A percentile compares a stretch with the other conserved stretches of the same genome.
Evolutionary conservation across 108 stramenopile species (phyloP).

Genomic region (Cylindrotheca fusiformis): DNA sequence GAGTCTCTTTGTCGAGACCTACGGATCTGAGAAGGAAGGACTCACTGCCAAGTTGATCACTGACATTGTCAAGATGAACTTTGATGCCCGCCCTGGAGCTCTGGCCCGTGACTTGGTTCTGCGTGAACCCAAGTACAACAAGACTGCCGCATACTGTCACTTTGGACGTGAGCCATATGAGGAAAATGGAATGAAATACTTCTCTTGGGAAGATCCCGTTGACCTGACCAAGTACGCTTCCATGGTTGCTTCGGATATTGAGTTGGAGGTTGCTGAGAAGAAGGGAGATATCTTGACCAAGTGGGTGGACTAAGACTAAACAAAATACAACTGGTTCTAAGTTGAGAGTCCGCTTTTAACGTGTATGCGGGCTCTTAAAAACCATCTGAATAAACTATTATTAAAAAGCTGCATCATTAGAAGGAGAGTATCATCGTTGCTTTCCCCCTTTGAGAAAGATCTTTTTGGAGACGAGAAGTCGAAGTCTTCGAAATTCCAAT

Average conservation of each 20-base stretch:
- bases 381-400: neutral
- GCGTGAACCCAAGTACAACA: slow-evolving; percentile 90
- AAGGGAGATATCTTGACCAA: slow-evolving; percentile 76
- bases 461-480: no score
- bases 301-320: slow-evolving; percentile 74
- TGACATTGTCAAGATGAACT: slow-evolving; percentile 93
- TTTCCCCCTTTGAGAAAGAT: no score
- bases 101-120: slow-evolving; percentile 88
- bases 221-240: slow-evolving; percentile 73
- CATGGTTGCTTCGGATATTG: slow-evolving; percentile 54
- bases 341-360: neutral
- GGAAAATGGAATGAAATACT: slow-evolving; percentile 84
- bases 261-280: slow-evolving; percentile 43
- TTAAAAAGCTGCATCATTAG: neutral
- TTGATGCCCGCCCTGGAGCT: slow-evolving; percentile 90
- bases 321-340: neutral
- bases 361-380: neutral
- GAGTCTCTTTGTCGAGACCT: slow-evolving; percentile 92
- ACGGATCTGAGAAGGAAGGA: slow-evolving; percentile 90
- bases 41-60: slow-evolving; percentile 86
- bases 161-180: slow-evolving; percentile 85
- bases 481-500: no score
- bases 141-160: slow-evolving; percentile 96
- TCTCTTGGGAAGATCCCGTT: slow-evolving; percentile 92
- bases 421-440: no score